phyloP scores from a whole-genome alignment of 768 basidiomycete species.

The Panus rudis region DNA sequence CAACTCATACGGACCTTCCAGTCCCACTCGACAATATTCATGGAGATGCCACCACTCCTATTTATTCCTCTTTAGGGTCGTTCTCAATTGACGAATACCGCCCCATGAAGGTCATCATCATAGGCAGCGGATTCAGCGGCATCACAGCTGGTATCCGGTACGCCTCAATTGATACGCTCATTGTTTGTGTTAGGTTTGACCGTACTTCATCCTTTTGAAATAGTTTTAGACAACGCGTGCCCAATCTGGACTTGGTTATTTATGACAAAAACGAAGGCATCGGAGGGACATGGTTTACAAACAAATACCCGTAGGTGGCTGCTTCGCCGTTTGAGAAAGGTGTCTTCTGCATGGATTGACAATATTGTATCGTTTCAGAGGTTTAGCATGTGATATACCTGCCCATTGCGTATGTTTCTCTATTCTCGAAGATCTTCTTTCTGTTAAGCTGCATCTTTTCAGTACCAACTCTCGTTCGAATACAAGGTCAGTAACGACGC shows the following conservation, averaged over 20 bases:
- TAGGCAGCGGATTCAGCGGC: conserved; percentile 11
- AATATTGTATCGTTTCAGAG: too few relatives aligned
- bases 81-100: conserved; percentile 11
- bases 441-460: neutral
- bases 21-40: too few relatives aligned
- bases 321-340: neutral
- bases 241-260: conserved; percentile 46
- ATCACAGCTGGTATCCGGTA: conserved; percentile 12
- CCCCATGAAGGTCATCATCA: conserved; percentile 10
- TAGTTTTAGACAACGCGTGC: conserved; percentile 46
- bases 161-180: neutral
- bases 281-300: conserved; percentile 57
- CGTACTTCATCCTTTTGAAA: too few relatives aligned
- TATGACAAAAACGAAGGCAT: conserved; percentile 56
- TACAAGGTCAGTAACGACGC: conserved; percentile 24
- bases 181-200: too few relatives aligned
- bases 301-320: conserved; percentile 40
- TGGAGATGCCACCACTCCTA: too few relatives aligned
- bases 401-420: conserved; percentile 48
- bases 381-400: conserved; percentile 57
- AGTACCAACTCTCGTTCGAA: conserved; percentile 58
- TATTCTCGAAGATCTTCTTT: too few relatives aligned
- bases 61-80: conserved; percentile 1
- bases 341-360: too few relatives aligned
- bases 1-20: too few relatives aligned